These are phyloP conservation scores for Cruciata laevipes DNA, from an alignment of 257 asterid species.

Conservation along the genomic window DNA sequence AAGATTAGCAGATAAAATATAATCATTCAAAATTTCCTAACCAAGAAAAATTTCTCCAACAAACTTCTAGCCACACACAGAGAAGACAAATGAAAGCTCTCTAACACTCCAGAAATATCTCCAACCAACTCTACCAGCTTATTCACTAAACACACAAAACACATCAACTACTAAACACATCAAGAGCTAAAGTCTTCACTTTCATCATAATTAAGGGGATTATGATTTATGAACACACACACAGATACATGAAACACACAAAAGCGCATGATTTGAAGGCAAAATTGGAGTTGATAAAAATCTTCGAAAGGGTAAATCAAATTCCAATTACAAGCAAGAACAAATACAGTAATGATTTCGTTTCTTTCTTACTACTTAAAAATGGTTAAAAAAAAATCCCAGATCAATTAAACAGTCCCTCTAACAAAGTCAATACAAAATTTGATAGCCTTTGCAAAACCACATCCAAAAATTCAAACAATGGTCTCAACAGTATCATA, in stretches of 20 bases:
- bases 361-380: not conserved
- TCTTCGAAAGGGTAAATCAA: not conserved
- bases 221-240: not conserved
- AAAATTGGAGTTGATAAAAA: not conserved
- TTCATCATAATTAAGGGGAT: not conserved
- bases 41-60: not conserved
- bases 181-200: not conserved
- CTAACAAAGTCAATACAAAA: not conserved
- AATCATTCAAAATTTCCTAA: not conserved
- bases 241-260: not conserved
- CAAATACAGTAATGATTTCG: not conserved
- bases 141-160: not conserved
- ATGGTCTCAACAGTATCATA: too few relatives aligned
- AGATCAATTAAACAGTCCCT: conserved; percentile 2
- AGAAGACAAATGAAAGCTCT: not conserved
- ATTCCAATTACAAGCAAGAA: not conserved
- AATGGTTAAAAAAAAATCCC: not conserved
- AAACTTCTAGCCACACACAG: not conserved
- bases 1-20: not conserved
- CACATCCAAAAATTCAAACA: conserved; percentile 11
- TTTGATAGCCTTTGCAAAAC: conserved; percentile 17
- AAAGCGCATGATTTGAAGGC: not conserved
- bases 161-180: not conserved
- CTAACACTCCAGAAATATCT: conserved; percentile 2
- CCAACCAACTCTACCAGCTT: conserved; percentile 12